A percentile compares a stretch with the other conserved stretches of the same genome.
Conservation (phyloP, 345 rosid genomes). For the Rhizophora apiculata region DNA sequence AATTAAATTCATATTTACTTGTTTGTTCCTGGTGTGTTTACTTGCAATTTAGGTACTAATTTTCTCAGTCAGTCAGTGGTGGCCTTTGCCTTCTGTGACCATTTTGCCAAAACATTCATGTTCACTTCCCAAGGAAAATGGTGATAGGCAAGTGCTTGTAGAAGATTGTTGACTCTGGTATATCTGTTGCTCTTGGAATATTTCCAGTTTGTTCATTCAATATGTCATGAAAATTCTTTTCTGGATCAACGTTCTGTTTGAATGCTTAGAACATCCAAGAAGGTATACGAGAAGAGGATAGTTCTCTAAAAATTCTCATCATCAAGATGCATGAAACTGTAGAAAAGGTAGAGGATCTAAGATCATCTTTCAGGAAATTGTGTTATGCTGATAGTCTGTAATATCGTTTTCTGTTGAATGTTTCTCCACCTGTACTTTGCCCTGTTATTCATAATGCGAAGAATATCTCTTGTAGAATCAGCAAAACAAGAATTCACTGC, state of each 20-base stretch:
- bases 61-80: no score
- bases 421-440: background rate
- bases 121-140: no score
- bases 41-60: no score
- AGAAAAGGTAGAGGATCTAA: constrained; percentile 51
- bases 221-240: constrained; percentile 5
- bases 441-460: background rate
- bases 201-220: constrained; percentile 12
- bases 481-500: constrained; percentile 69
- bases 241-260: constrained; percentile 5
- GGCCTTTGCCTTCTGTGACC: no score
- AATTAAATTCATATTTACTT: no score
- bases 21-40: no score
- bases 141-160: no score
- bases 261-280: constrained; percentile 47
- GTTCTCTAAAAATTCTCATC: constrained; percentile 40
- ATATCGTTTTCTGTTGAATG: background rate
- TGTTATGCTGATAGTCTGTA: constrained; percentile 38
- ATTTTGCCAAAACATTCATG: no score
- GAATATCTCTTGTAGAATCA: constrained; percentile 42
- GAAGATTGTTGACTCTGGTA: no score
- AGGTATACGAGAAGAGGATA: constrained; percentile 52
- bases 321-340: constrained; percentile 51
- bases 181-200: background rate
- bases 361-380: constrained; percentile 53